Percentiles rank a stretch among this genome's conserved stretches.
These are phyloP conservation scores for Podosphaera leucotricha DNA, from an alignment of 2,329 filamentous ascomycete genomes.

Conservation along the genomic window DNA sequence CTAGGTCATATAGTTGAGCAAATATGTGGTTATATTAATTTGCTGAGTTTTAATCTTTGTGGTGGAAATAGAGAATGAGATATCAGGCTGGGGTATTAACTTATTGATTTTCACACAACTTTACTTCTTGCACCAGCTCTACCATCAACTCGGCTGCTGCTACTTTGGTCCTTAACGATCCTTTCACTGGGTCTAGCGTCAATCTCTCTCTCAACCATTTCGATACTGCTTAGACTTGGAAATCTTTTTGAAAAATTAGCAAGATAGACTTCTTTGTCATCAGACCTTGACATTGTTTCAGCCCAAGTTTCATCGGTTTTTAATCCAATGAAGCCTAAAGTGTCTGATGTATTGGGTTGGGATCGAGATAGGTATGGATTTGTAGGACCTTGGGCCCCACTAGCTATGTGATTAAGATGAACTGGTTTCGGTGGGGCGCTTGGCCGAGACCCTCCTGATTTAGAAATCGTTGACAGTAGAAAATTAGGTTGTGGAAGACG, in stretches of 20 bases:
- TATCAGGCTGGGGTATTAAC: background rate
- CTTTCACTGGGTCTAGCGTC: conserved; percentile 1
- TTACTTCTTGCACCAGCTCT: background rate
- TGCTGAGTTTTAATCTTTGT: background rate
- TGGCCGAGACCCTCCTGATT: conserved; percentile 20
- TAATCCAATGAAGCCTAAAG: background rate
- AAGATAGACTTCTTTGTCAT: conserved; percentile 38
- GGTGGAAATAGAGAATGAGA: background rate
- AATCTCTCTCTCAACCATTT: conserved; percentile 25
- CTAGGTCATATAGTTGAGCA: background rate
- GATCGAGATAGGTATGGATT: conserved; percentile 22
- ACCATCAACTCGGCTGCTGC: background rate
- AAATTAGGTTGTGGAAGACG: conserved; percentile 5
- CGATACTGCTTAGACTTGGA: conserved; percentile 62
- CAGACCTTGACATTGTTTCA: conserved; percentile 25
- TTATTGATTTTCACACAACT: background rate
- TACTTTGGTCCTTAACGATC: background rate
- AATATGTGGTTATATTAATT: background rate
- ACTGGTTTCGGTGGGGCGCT: conserved; percentile 36
- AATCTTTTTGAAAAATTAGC: conserved; percentile 61
- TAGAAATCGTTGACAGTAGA: conserved; percentile 11
- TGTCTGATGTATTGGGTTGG: background rate
- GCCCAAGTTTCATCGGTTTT: background rate
- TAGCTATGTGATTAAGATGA: conserved; percentile 33
- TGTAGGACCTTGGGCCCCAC: conserved; percentile 18